These are phyloP conservation scores for Ganoderma boninense DNA, from an alignment of 1,284 basidiomycete genomes.

Conservation along the genomic window DNA sequence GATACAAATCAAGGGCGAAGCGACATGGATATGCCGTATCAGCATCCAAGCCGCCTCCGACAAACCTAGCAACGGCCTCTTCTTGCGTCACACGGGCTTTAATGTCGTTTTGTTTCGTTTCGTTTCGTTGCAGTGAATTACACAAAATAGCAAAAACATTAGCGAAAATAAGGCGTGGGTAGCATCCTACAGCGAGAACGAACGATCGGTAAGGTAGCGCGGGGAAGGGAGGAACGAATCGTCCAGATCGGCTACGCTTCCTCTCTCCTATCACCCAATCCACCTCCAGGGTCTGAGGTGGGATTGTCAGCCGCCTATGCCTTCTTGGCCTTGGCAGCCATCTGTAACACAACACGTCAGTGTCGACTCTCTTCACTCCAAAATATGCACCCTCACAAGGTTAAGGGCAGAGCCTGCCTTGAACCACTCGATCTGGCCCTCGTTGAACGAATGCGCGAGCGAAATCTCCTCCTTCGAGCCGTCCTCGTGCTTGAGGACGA, in stretches of 20 bases:
- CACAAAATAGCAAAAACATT: conserved; percentile 28
- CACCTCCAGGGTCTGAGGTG: not conserved
- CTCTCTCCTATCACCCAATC: conserved; percentile 10
- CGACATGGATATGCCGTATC: not conserved
- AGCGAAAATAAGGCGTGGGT: conserved; percentile 31
- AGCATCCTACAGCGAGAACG: conserved; percentile 29
- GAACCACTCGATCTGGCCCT: conserved; percentile 95
- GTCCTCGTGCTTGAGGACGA: conserved; percentile 84
- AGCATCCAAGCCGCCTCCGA: not conserved
- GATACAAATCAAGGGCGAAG: not conserved
- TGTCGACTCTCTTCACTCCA: not conserved
- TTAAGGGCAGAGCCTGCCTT: conserved; percentile 91
- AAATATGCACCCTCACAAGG: conserved; percentile 56
- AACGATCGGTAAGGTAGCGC: conserved; percentile 24
- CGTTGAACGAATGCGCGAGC: conserved; percentile 85
- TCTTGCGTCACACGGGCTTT: not conserved
- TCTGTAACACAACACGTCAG: conserved; percentile 39
- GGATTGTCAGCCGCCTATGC: conserved; percentile 15
- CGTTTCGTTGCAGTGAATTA: conserved; percentile 29
- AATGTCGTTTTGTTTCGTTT: not conserved
- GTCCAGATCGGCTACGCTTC: conserved; percentile 23
- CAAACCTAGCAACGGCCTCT: conserved; percentile 4
- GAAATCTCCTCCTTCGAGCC: conserved; percentile 77
- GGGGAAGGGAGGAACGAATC: conserved; percentile 16
- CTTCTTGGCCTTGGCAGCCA: conserved; percentile 63